phyloP scores from a whole-genome alignment of 306 rosid species.

The Quillaja saponaria region DNA sequence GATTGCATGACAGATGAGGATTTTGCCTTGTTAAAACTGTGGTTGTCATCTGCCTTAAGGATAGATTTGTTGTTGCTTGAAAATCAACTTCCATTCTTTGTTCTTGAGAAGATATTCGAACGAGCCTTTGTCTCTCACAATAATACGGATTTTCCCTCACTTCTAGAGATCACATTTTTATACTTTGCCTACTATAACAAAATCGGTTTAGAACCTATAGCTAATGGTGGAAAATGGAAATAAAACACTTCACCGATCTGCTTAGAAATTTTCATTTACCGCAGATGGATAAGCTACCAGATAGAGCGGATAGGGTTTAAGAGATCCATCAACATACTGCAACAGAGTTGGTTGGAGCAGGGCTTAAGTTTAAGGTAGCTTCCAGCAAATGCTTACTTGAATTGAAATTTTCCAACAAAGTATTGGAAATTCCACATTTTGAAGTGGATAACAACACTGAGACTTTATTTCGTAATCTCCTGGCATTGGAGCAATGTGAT shows the following conservation, averaged over 20 bases:
- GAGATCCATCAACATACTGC: not conserved
- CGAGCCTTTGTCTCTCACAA: not conserved
- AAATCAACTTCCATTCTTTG: conserved; percentile 25
- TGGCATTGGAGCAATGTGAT: conserved; percentile 9
- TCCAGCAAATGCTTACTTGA: not conserved
- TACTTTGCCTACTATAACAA: not conserved
- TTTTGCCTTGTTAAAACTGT: not conserved
- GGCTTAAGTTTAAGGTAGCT: not conserved
- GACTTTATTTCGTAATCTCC: not conserved
- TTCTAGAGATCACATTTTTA: not conserved
- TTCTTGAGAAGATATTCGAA: not conserved
- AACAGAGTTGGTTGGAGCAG: not conserved
- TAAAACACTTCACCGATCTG: conserved; percentile 15
- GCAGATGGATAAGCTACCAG: not conserved
- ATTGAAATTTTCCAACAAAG: not conserved
- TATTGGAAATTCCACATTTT: not conserved
- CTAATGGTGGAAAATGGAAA: not conserved
- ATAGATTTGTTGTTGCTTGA: conserved; percentile 17
- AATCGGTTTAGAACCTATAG: rapidly evolving
- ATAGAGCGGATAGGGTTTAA: rapidly evolving
- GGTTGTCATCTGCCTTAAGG: not conserved
- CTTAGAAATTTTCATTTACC: not conserved
- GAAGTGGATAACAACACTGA: rapidly evolving
- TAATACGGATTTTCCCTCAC: not conserved
- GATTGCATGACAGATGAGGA: not conserved